phyloP scores from a whole-genome alignment of 2,329 filamentous ascomycete species.

The Microdochium bolleyi region DNA sequence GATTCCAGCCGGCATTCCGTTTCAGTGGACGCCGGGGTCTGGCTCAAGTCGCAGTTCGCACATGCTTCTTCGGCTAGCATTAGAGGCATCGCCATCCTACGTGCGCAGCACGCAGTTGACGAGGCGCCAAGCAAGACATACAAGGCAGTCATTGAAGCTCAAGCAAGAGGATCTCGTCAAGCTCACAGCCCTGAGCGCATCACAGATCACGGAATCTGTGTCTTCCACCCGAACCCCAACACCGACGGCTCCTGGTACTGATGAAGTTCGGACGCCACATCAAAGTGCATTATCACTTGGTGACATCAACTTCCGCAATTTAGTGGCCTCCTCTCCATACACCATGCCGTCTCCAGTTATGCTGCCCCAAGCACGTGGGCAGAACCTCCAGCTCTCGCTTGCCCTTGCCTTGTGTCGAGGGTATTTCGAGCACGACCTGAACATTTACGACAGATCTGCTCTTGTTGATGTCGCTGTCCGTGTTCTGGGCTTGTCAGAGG shows the following conservation, averaged over 20 bases:
- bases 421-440: background rate
- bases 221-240: background rate
- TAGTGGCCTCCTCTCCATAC: background rate
- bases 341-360: background rate
- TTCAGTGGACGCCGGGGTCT: background rate
- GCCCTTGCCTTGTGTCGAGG: background rate
- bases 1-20: background rate
- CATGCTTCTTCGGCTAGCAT: background rate
- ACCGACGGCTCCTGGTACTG: background rate
- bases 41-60: background rate
- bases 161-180: background rate
- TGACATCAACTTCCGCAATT: background rate
- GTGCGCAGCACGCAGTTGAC: background rate
- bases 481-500: background rate
- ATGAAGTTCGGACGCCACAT: background rate
- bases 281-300: no score
- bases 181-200: background rate
- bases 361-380: background rate
- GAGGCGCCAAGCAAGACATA: background rate
- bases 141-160: background rate
- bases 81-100: background rate
- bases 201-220: background rate
- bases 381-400: background rate
- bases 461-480: background rate
- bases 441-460: background rate